Base-by-base conservation (phyloP, 352 stramenopile genomes). In the Phytophthora tubulina region DNA sequence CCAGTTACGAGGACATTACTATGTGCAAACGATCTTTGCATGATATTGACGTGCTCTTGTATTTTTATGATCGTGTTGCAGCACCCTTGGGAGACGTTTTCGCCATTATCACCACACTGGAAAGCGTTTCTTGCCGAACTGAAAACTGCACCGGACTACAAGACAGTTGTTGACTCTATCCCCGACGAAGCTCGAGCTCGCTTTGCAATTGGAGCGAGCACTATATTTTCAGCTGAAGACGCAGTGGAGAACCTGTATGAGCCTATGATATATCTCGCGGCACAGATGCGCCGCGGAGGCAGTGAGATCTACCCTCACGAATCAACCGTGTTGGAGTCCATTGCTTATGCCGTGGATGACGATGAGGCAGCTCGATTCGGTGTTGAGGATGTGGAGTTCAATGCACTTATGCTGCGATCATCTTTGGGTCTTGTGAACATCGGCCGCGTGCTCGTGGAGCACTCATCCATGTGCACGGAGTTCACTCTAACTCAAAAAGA, bases 71-170 rank as follows among this genome's bases (percentile, higher is more conserved):
- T 56, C 14, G 2, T 67, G 14, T 36, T 70, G 46, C 13, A 96
- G 89, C 89, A 96, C 54, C 89, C 88, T 6, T 96, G 89, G 89
- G 89, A 96, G 49, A 94, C 86, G n/a, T 92, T 96, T 65, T 93
- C 86, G 32, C 64, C 84, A 3, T 75, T 93, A 3, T 92, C 85
- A 4, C 76, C 75, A 7, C 86, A 94, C 53, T 96, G 87, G 89
- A 80, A 85, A 54, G 50, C 46, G 5, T 75, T 80, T 6, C 62
- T 96, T 4, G 58, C 63, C 3, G 41, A 70, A 3, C 33, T 94
- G 27, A 95, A 93, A 67, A 70, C 57, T 15, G 65, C 70, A 4
- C 31, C 66, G 6, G 82, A 88, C 50, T 96, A 93, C 41, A 49
- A 72, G 0, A 32, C 67, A 27, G 70, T 94, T 14, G 72, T 86